phyloP scores from a whole-genome alignment of 176 grass and related monocot genomes.

The Cenchrus purpureus region DNA sequence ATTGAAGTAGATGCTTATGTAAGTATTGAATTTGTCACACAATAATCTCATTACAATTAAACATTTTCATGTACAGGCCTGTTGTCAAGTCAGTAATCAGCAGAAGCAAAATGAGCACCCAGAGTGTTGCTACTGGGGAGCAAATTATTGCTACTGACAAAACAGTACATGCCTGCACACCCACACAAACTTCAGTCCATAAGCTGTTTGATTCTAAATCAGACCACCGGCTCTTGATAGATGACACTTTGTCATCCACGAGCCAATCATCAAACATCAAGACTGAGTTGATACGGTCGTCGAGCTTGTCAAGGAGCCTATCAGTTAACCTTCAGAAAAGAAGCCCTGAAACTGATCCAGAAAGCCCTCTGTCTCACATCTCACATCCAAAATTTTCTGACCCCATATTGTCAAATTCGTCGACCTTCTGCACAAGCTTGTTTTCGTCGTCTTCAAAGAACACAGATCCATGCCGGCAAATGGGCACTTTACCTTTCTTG shows the following conservation, averaged over 20 bases:
- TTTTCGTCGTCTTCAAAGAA: constrained; percentile 68
- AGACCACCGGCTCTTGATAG: constrained; percentile 14
- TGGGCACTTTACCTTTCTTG: constrained; percentile 72
- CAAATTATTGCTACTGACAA: constrained; percentile 44
- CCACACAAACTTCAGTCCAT: constrained; percentile 49
- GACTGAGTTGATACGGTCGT: constrained; percentile 44
- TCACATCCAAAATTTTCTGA: constrained; percentile 70
- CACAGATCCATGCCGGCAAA: constrained; percentile 37
- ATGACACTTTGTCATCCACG: constrained; percentile 54
- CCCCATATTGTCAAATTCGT: constrained; percentile 67
- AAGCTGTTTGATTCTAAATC: constrained; percentile 51
- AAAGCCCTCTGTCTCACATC: constrained; percentile 49
- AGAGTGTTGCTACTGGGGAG: constrained; percentile 42
- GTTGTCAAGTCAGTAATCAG: neutral
- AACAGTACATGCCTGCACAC: constrained; percentile 45
- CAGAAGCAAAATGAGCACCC: constrained; percentile 62
- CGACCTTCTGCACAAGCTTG: constrained; percentile 88
- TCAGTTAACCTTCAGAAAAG: constrained; percentile 52
- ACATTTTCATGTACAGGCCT: constrained; percentile 9
- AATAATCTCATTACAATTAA: neutral
- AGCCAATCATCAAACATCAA: constrained; percentile 55
- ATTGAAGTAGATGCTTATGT: constrained; percentile 7
- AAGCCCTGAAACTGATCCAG: constrained; percentile 54
- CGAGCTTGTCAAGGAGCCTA: constrained; percentile 45
- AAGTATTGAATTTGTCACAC: neutral